These are phyloP conservation scores for Ophiocordyceps australis DNA, from an alignment of 2,329 filamentous ascomycete species.

Conservation along the genomic window DNA sequence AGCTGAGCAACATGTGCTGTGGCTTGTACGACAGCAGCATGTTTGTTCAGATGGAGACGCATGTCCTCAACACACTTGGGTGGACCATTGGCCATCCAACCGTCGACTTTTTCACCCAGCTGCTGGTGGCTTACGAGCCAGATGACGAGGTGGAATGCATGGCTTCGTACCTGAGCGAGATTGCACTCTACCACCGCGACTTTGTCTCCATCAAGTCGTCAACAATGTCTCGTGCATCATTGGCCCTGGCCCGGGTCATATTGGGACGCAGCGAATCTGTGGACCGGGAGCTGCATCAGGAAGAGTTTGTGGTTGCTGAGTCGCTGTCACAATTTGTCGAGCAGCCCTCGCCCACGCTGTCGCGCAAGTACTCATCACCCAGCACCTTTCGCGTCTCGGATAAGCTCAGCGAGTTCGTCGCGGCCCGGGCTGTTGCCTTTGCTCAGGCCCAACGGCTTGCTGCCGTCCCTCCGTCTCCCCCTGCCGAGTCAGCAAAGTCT, in stretches of 20 bases:
- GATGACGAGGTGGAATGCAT: conserved; percentile 89
- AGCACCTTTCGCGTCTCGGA: conserved; percentile 33
- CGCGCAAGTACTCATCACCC: conserved; percentile 39
- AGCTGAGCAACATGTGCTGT: conserved; percentile 98
- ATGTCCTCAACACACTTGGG: conserved; percentile 90
- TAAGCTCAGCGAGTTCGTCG: conserved; percentile 39
- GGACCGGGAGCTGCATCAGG: conserved; percentile 59
- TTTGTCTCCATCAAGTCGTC: conserved; percentile 89
- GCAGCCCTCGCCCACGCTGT: conserved; percentile 37
- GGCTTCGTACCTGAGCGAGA: conserved; percentile 86
- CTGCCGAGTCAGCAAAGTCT: conserved; percentile 33
- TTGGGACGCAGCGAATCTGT: conserved; percentile 61
- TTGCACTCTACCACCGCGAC: conserved; percentile 88
- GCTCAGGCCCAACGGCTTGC: conserved; percentile 26
- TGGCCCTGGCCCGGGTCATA: conserved; percentile 75
- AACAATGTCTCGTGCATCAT: conserved; percentile 71
- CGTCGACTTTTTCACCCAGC: conserved; percentile 80
- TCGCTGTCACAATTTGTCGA: conserved; percentile 40
- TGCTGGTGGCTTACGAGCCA: conserved; percentile 64
- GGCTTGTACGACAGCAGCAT: conserved; percentile 96
- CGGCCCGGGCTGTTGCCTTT: conserved; percentile 30
- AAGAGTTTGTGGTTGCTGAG: conserved; percentile 48
- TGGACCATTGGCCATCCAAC: conserved; percentile 95
- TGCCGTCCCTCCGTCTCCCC: conserved; percentile 39
- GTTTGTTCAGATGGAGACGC: conserved; percentile 99